Conservation (phyloP, 2,329 filamentous ascomycete species). For the Penicillium olsonii region DNA sequence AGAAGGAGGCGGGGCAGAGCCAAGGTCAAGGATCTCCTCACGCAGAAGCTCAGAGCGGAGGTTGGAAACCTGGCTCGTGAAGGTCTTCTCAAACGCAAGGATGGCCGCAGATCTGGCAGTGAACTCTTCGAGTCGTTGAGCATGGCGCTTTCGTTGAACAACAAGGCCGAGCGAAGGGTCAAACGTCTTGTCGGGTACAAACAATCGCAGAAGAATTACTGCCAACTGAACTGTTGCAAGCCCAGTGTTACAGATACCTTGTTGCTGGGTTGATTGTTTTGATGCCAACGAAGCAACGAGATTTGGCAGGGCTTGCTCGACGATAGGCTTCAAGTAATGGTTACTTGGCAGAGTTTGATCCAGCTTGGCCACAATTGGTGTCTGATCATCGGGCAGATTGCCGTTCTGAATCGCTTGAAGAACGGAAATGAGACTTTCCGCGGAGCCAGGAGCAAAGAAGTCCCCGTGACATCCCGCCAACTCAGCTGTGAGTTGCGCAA, state of each 20-base stretch:
- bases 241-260: constrained; percentile 44
- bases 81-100: constrained; percentile 63
- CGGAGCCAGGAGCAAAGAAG: constrained; percentile 33
- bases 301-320: constrained; percentile 31
- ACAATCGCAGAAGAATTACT: constrained; percentile 72
- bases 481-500: constrained; percentile 43
- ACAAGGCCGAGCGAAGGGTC: constrained; percentile 69
- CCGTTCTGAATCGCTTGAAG: constrained; percentile 29
- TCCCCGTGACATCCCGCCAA: constrained; percentile 38
- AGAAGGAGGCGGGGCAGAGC: constrained; percentile 65
- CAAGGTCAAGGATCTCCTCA: constrained; percentile 64
- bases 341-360: constrained; percentile 22
- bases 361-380: constrained; percentile 18
- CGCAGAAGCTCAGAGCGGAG: constrained; percentile 66
- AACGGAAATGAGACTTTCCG: constrained; percentile 22
- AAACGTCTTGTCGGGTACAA: constrained; percentile 81
- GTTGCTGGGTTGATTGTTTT: constrained; percentile 14
- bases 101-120: constrained; percentile 61
- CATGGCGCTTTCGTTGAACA: constrained; percentile 64
- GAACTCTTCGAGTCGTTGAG: constrained; percentile 59
- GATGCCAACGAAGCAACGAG: constrained; percentile 28
- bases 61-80: constrained; percentile 69
- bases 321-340: constrained; percentile 41
- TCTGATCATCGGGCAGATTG: constrained; percentile 14
- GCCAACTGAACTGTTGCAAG: constrained; percentile 77